These are phyloP conservation scores for Kandelia obovata DNA, from an alignment of 345 rosid genomes.

Conservation along the genomic window DNA sequence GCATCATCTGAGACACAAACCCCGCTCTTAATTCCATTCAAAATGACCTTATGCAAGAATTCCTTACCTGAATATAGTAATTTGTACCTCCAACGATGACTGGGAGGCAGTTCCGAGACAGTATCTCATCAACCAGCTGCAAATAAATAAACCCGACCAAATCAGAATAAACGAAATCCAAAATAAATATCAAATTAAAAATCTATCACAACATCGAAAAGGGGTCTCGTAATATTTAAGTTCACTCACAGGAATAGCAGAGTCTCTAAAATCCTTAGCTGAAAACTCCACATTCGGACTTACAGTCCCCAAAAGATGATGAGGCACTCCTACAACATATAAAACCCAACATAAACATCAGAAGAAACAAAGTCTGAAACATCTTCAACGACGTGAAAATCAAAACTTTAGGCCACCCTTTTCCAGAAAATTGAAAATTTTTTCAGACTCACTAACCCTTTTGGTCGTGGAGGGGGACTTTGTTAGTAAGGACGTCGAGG, in stretches of 20 bases:
- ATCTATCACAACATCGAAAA: not conserved
- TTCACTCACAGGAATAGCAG: conserved; percentile 64
- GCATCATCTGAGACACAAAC: no score
- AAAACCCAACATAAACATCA: conserved; percentile 5
- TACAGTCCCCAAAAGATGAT: conserved; percentile 76
- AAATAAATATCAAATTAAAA: not conserved
- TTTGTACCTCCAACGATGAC: conserved; percentile 92
- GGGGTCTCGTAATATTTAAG: not conserved
- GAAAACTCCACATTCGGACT: conserved; percentile 67
- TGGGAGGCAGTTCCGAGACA: conserved; percentile 65
- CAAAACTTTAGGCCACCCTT: not conserved
- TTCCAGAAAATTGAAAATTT: not conserved
- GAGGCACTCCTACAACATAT: conserved; percentile 59
- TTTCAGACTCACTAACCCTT: conserved; percentile 34
- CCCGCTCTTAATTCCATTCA: no score
- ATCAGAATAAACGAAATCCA: not conserved
- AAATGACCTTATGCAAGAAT: not conserved
- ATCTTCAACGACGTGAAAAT: not conserved
- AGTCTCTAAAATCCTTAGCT: conserved; percentile 68
- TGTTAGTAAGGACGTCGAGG: conserved; percentile 87
- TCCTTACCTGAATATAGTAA: conserved; percentile 82
- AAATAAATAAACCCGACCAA: conserved; percentile 9
- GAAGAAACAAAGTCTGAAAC: not conserved
- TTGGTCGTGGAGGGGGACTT: conserved; percentile 62
- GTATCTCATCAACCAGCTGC: conserved; percentile 73